A percentile compares a stretch with the other conserved stretches of the same genome.
phyloP scores from a whole-genome alignment of 371 early-diverging fungal species.

The Mucor piriformis region DNA sequence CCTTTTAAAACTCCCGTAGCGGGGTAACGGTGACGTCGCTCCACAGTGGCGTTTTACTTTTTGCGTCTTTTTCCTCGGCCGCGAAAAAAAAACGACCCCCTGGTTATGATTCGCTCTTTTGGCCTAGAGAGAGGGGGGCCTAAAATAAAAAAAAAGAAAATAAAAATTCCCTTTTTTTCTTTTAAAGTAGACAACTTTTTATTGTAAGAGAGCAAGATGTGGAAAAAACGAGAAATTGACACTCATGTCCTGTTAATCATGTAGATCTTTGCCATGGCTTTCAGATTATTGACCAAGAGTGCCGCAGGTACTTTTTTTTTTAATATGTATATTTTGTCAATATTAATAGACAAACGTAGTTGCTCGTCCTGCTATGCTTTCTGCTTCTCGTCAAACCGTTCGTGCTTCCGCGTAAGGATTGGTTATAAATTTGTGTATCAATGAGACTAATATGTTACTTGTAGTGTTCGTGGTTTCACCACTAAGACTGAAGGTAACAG shows the following conservation, averaged over 20 bases:
- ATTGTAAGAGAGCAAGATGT: background rate
- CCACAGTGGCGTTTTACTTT: background rate
- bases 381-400: slow-evolving; percentile 44
- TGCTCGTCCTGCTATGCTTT: slow-evolving; percentile 44
- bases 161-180: background rate
- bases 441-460: background rate
- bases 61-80: background rate
- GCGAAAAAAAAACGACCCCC: background rate
- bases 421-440: background rate
- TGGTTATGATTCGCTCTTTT: background rate
- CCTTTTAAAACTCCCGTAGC: too few relatives aligned
- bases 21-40: too few relatives aligned
- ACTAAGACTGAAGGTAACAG: slow-evolving; percentile 36
- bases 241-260: background rate
- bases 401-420: slow-evolving; percentile 42
- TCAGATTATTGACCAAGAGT: slow-evolving; percentile 55
- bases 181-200: slow-evolving; percentile 1
- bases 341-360: slow-evolving; percentile 9
- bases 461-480: slow-evolving; percentile 45
- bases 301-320: slow-evolving; percentile 40
- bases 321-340: too few relatives aligned
- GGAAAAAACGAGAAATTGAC: background rate
- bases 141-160: slow-evolving; percentile 2
- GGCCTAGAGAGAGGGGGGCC: background rate
- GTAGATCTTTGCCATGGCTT: slow-evolving; percentile 40